phyloP scores from a whole-genome alignment of 108 stramenopile species.

The Skeletonema marinoi region DNA sequence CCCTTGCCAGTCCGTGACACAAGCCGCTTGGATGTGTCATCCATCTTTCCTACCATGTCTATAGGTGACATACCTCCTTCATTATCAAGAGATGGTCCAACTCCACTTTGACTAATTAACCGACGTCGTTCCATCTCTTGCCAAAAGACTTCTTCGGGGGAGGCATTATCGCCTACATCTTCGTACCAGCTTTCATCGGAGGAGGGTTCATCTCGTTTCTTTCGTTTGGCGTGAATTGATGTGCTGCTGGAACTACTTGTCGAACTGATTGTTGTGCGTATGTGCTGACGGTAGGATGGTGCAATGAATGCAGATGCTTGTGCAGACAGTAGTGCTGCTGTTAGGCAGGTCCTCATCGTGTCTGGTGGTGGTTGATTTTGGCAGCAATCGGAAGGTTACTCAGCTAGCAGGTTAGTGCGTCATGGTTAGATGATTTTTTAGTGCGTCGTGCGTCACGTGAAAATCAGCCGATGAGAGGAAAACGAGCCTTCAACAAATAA shows the following conservation, averaged over 20 bases:
- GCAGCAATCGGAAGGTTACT: too few relatives aligned
- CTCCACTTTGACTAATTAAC: constrained; percentile 54
- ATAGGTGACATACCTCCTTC: constrained; percentile 2
- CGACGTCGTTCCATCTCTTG: constrained; percentile 84
- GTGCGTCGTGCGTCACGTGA: neutral
- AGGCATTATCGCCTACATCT: constrained; percentile 57
- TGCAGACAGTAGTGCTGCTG: too few relatives aligned
- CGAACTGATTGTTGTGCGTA: too few relatives aligned
- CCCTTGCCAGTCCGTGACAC: neutral
- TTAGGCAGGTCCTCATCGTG: too few relatives aligned
- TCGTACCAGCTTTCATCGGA: constrained; percentile 77
- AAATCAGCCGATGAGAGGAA: neutral
- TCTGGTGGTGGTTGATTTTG: too few relatives aligned
- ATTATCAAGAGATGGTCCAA: constrained; percentile 6
- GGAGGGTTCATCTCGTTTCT: constrained; percentile 42
- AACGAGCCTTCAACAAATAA: too few relatives aligned
- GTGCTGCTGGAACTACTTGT: too few relatives aligned
- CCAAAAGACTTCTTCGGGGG: constrained; percentile 81
- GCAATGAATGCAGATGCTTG: too few relatives aligned
- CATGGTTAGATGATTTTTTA: too few relatives aligned
- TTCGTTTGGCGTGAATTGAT: constrained; percentile 9
- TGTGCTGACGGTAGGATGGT: too few relatives aligned
- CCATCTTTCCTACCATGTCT: constrained; percentile 29
- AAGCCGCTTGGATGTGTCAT: neutral
- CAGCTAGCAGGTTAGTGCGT: too few relatives aligned